Percentiles rank a stretch among this genome's conserved stretches.
Evolutionary conservation across 148 eudicot genomes (phyloP).

Genomic region (Vaccinium corymbosum): DNA sequence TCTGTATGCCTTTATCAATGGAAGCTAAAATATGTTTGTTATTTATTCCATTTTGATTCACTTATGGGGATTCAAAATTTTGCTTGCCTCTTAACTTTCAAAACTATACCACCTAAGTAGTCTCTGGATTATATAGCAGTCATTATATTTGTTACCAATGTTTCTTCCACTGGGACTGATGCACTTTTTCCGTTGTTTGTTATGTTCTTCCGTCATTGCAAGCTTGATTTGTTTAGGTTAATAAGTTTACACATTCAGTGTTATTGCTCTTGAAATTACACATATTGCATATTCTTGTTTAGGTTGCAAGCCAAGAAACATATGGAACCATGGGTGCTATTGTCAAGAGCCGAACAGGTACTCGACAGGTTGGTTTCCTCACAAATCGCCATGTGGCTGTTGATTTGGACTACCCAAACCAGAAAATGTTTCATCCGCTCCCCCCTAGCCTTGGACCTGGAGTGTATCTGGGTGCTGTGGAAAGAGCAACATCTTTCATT

Average conservation of each 20-base stretch:
- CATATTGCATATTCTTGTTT: conserved; percentile 2
- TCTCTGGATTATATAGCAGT: background rate
- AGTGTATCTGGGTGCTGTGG: conserved; percentile 71
- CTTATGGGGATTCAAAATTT: background rate
- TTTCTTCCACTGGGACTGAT: background rate
- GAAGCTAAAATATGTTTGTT: background rate
- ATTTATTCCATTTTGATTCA: background rate
- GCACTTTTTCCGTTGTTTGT: background rate
- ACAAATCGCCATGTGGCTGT: conserved; percentile 75
- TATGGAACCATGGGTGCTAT: conserved; percentile 73
- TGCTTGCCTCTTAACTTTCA: background rate
- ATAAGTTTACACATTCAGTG: background rate
- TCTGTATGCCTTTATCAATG: background rate
- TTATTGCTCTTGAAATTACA: conserved; percentile 12
- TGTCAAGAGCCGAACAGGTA: conserved; percentile 67
- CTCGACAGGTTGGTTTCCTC: conserved; percentile 57
- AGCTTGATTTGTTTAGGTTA: background rate
- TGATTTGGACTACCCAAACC: conserved; percentile 67
- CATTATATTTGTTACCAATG: background rate
- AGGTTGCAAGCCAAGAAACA: conserved; percentile 72
- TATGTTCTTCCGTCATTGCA: background rate
- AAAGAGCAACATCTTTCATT: conserved; percentile 68
- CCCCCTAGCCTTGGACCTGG: conserved; percentile 79
- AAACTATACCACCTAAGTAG: background rate
- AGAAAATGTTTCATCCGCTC: conserved; percentile 72